Evolutionary conservation across 495 filamentous ascomycete species (phyloP), one percentile per base, ranked within the genome.

Genomic region (Xylaria palmicola): DNA sequence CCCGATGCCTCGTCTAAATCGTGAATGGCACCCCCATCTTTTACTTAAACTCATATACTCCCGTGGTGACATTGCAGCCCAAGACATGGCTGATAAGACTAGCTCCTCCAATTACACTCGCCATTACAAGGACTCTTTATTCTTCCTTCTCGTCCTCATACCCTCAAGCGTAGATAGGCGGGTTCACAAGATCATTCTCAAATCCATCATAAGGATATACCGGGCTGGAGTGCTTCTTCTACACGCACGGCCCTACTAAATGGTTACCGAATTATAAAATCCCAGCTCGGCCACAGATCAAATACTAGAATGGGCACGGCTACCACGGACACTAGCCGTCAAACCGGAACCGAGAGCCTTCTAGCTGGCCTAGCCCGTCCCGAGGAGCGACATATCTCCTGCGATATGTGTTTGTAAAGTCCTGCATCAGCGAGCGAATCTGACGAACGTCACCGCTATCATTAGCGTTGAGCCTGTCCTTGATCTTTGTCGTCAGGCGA

Each of bases 331-430:
- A n/a, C 68, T 79, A 83, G 15, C 88, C 88, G 63, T 77, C 81
- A 70, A 95, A 97, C 65, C 88, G 88, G 78, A 97, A 97, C 40
- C 90, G 85, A 52, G 86, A 83, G 7, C 91, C 91, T 75, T 95
- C 90, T 40, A 97, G 73, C 63, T 89, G 80, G 6, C 93, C 93
- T 41, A 97, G 80, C 4, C 93, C 93, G 66, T 96, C 93, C 56
- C 93, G 76, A n/a, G 93, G 93, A 20, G 93, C 93, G 12, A 99
- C 89, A 73, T 99, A 97, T 65, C 96, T 83, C 65, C 95, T 79
- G 40, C 94, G 86, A 71, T 98, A 99, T 37, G 84, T 88, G 66
- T 92, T 96, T 6, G 95, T 97, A 70, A 99, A 99, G 74, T 99
- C 90, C 80, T 98, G 95, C 36, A 99, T 81, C 3, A 97, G 82